These are phyloP conservation scores for Ascochyta koolunga DNA, from an alignment of 2,329 filamentous ascomycete genomes.

Conservation along the genomic window DNA sequence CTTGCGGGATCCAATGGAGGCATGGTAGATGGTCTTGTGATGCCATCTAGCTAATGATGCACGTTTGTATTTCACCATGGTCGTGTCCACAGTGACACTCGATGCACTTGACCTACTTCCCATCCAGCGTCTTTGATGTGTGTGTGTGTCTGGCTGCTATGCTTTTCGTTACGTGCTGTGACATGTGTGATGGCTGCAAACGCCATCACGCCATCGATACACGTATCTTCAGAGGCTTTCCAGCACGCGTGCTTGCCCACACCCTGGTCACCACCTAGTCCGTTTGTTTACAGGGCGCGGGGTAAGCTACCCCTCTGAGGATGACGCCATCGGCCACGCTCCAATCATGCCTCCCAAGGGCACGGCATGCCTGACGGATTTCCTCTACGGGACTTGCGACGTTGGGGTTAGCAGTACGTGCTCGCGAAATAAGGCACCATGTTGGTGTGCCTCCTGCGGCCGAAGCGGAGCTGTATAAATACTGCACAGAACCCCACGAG, in stretches of 20 bases:
- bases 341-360: conserved; percentile 8
- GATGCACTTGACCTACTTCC: too few species aligned
- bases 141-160: too few species aligned
- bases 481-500: not conserved
- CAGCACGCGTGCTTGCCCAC: too few species aligned
- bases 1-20: conserved; percentile 8
- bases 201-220: not conserved
- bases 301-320: conserved; percentile 10
- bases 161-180: too few species aligned
- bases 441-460: conserved; percentile 1
- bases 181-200: not conserved
- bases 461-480: conserved; percentile 1
- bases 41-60: not conserved
- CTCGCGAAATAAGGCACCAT: not conserved
- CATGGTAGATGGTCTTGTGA: conserved; percentile 1
- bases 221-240: too few species aligned
- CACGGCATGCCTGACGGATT: conserved; percentile 3
- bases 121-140: too few species aligned
- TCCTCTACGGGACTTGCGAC: not conserved
- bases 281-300: conserved; percentile 13
- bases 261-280: conserved; percentile 5
- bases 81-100: not conserved
- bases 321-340: conserved; percentile 13
- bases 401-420: not conserved
- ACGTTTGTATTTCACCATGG: not conserved